Evolutionary conservation across 2,329 filamentous ascomycete genomes (phyloP).

Genomic region (Penicillium sp.): DNA sequence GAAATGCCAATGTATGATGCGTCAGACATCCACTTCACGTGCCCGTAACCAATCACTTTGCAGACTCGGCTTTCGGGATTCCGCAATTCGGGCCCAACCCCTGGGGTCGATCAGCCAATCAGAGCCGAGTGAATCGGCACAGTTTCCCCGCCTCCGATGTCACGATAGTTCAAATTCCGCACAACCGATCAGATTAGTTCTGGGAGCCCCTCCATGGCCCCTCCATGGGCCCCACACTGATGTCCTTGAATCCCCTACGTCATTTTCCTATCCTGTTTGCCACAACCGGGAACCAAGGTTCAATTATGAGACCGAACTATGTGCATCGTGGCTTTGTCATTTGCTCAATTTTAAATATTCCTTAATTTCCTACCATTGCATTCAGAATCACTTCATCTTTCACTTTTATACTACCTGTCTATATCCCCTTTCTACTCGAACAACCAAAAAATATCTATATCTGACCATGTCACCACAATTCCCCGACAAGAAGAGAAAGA

Average conservation of each 20-base stretch:
- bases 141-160: neutral
- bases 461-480: too few relatives aligned
- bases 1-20: slow-evolving; percentile 6
- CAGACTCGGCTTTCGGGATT: neutral
- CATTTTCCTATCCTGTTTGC: slow-evolving; percentile 9
- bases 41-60: slow-evolving; percentile 2
- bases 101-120: neutral
- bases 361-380: too few relatives aligned
- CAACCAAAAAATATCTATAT: too few relatives aligned
- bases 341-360: neutral
- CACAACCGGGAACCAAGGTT: neutral
- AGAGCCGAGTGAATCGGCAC: neutral
- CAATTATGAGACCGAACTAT: neutral
- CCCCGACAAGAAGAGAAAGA: slow-evolving; percentile 37
- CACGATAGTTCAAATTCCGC: slow-evolving; percentile 2
- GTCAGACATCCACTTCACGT: slow-evolving; percentile 4
- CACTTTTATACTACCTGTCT: neutral
- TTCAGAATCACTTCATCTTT: neutral
- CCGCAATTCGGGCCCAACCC: neutral
- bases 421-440: neutral
- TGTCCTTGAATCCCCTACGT: slow-evolving; percentile 6
- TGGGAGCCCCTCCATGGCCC: neutral
- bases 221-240: slow-evolving; percentile 6
- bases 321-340: neutral
- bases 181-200: neutral